Evolutionary conservation across 2,329 filamentous ascomycete species (phyloP).

Genomic region (Neonectria sp.): DNA sequence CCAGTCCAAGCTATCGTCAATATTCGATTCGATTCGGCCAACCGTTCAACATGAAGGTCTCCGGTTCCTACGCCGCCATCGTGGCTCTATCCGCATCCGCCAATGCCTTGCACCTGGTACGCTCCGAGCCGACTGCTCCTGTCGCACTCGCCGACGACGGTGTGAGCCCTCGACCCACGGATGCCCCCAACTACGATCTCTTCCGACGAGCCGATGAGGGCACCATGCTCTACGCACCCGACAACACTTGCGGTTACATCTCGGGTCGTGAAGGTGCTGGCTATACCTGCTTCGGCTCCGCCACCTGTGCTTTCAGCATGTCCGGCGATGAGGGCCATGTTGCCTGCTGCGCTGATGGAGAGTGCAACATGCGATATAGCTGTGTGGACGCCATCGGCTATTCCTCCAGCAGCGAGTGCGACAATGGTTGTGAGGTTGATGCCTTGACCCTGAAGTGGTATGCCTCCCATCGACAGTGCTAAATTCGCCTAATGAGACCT

Average conservation of each 20-base stretch:
- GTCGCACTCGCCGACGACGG: constrained; percentile 54
- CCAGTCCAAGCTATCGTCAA: constrained; percentile 1
- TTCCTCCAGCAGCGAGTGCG: constrained; percentile 55
- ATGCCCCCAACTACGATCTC: constrained; percentile 55
- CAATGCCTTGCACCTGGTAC: constrained; percentile 47
- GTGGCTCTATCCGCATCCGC: constrained; percentile 51
- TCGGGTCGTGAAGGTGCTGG: constrained; percentile 56
- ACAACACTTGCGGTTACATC: constrained; percentile 67
- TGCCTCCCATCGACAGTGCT: neutral
- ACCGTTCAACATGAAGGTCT: constrained; percentile 42
- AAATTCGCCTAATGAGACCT: neutral
- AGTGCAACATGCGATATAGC: constrained; percentile 53
- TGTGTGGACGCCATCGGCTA: constrained; percentile 59
- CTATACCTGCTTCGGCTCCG: constrained; percentile 56
- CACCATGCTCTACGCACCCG: constrained; percentile 61
- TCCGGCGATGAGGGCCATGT: constrained; percentile 53
- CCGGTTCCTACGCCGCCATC: constrained; percentile 35
- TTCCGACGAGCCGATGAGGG: constrained; percentile 49
- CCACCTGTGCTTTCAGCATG: constrained; percentile 60
- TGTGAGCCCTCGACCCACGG: constrained; percentile 59
- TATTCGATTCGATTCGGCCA: neutral
- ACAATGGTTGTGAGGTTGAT: constrained; percentile 58
- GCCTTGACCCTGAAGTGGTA: constrained; percentile 64
- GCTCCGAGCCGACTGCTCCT: constrained; percentile 54
- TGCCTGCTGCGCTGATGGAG: constrained; percentile 57